Base-by-base conservation (phyloP, 352 stramenopile species). In the Pythium biforme region DNA sequence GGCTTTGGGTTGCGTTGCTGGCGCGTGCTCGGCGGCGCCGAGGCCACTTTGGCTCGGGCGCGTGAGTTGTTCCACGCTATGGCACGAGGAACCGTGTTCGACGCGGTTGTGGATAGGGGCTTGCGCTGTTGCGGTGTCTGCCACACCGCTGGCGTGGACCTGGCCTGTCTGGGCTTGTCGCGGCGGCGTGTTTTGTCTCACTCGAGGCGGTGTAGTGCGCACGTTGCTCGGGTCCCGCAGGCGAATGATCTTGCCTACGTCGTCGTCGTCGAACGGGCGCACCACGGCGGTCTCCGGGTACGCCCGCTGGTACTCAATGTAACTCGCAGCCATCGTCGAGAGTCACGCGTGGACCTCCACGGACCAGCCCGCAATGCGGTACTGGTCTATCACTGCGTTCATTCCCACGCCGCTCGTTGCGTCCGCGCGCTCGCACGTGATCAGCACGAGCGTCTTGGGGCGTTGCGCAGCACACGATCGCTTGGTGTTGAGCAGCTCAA, bases 281-380 rank as follows among this genome's bases (percentile, higher is more conserved):
- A 75, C 62, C 5, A 67, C 51, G 5, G 77, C 31, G 1, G 48
- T 61, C 23, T 54, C 58, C 19, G 58, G 69, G 58, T 73, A 59
- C 51, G 66, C 54, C 23, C 66, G 53, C 45, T 75, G 72, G 1
- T 70, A 65, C 1, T 73, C 57, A 37, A 79, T 55, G 39, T 75
- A 77, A 53, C 48, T 70, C 23, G 66, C 54, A 22, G 60, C 73
- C 25, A 71, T 54, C 31, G 72, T 61, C n/a, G 70, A 62, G 39
- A 79, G 50, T 69, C 72, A 79, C 59, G 72, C 69, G 33, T 79
- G 69, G n/a, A 79, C 59, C 51, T 79, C 69, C 4, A 77, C 58
- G 19, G 43, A 66, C 72, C 72, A 79, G 25, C 63, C 63, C 20
- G 73, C 66, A 1, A 63, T 48, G 1, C 76, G 25, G n/a, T 73